Conservation (phyloP, 83 land plant genomes). For the Isoetes engelmannii region DNA sequence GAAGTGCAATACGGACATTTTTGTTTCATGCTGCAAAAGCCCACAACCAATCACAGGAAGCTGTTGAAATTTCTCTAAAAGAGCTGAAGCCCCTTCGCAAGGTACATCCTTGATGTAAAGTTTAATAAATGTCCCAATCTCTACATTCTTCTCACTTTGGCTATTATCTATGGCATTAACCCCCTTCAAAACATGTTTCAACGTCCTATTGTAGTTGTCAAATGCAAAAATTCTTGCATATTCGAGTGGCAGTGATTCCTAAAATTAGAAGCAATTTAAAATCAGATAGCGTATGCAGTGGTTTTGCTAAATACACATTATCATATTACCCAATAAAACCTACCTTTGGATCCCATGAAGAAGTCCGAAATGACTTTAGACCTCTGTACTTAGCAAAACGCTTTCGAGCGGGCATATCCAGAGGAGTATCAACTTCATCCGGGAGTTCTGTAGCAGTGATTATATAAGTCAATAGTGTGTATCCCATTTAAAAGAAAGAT, state of each 20-base stretch:
- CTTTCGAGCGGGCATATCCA: constrained; percentile 71
- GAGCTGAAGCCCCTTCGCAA: constrained; percentile 34
- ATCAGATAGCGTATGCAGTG: not conserved
- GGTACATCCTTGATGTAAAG: constrained; percentile 69
- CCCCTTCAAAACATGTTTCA: constrained; percentile 64
- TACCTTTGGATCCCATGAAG: constrained; percentile 92
- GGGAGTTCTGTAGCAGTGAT: constrained; percentile 60
- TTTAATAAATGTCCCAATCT: constrained; percentile 53
- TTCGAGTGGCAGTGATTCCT: constrained; percentile 90
- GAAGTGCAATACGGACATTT: constrained; percentile 96
- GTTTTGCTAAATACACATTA: not conserved
- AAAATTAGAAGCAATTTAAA: not conserved
- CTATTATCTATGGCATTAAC: constrained; percentile 49
- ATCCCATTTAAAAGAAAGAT: not conserved
- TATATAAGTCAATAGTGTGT: not conserved
- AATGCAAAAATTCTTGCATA: constrained; percentile 86
- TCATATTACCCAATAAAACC: constrained; percentile 11
- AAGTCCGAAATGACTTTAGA: constrained; percentile 80
- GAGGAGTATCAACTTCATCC: constrained; percentile 93
- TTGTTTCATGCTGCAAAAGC: constrained; percentile 88
- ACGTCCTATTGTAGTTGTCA: constrained; percentile 70
- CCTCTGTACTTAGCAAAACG: constrained; percentile 90
- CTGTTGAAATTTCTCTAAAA: constrained; percentile 30
- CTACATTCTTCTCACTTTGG: constrained; percentile 31
- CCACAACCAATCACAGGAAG: constrained; percentile 67